These are phyloP conservation scores for Suaeda aralocaspica DNA, from an alignment of 148 eudicot genomes.

Conservation along the genomic window DNA sequence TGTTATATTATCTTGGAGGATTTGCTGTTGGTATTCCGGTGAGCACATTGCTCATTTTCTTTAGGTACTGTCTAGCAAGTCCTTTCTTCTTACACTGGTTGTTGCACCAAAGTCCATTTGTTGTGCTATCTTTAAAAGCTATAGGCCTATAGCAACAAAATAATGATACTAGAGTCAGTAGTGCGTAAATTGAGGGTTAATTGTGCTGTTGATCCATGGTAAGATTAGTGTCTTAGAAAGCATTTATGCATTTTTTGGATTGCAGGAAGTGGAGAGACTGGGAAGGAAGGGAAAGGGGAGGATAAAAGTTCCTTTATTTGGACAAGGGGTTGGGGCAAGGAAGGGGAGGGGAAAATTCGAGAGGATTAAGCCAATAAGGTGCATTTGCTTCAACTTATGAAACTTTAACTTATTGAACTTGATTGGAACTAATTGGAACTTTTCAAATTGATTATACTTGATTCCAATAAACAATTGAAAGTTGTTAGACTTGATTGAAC, in stretches of 20 bases:
- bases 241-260: not conserved
- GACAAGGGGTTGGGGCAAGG: too few species aligned
- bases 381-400: too few species aligned
- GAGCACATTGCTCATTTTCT: slow-evolving; percentile 81
- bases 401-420: too few species aligned
- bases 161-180: not conserved
- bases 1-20: slow-evolving; percentile 80
- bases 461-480: too few species aligned
- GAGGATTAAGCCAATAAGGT: too few species aligned
- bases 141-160: not conserved
- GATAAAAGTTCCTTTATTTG: not conserved
- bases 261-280: not conserved
- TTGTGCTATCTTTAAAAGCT: not conserved
- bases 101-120: slow-evolving; percentile 7
- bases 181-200: not conserved
- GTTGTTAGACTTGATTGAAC: too few species aligned
- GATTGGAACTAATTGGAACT: too few species aligned
- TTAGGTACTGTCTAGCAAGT: slow-evolving; percentile 65
- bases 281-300: not conserved
- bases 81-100: slow-evolving; percentile 30
- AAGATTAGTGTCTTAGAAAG: not conserved
- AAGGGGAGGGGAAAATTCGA: too few species aligned
- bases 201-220: not conserved
- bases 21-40: slow-evolving; percentile 99
- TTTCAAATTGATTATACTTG: too few species aligned